Conservation (phyloP, 108 stramenopile genomes). For the Chaetoceros muelleri region DNA sequence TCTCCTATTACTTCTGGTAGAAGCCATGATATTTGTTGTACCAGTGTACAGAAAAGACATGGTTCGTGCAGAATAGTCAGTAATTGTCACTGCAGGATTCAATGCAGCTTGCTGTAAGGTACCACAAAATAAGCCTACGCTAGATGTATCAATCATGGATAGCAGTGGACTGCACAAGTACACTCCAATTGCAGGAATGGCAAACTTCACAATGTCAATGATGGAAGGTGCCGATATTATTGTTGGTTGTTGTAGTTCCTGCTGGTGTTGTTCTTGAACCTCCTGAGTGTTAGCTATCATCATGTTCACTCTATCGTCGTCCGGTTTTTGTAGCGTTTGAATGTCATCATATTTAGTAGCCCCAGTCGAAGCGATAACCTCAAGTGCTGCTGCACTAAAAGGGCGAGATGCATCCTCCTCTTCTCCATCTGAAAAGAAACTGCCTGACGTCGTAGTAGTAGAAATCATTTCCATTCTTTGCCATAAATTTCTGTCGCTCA, state of each 20-base stretch:
- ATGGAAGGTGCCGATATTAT: constrained; percentile 27
- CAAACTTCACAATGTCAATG: constrained; percentile 55
- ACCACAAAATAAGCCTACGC: constrained; percentile 65
- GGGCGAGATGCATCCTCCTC: no score
- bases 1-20: constrained; percentile 27
- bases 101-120: constrained; percentile 79
- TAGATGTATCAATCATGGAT: constrained; percentile 73
- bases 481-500: no score
- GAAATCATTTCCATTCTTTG: no score
- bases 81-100: constrained; percentile 70
- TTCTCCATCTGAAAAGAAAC: no score
- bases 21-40: constrained; percentile 69
- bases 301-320: background rate
- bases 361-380: background rate
- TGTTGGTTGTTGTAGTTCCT: background rate
- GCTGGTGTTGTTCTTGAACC: background rate
- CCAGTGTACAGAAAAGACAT: constrained; percentile 48
- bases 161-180: constrained; percentile 72
- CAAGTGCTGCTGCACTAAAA: no score
- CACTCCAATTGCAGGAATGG: constrained; percentile 76
- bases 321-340: background rate
- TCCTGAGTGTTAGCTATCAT: background rate
- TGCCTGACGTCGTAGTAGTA: no score
- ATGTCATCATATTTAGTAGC: background rate
- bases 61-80: constrained; percentile 30